A percentile compares a stretch with the other conserved stretches of the same genome.
Conservation (phyloP, 2,329 filamentous ascomycete genomes). For the Calcarisporium arbuscula region DNA sequence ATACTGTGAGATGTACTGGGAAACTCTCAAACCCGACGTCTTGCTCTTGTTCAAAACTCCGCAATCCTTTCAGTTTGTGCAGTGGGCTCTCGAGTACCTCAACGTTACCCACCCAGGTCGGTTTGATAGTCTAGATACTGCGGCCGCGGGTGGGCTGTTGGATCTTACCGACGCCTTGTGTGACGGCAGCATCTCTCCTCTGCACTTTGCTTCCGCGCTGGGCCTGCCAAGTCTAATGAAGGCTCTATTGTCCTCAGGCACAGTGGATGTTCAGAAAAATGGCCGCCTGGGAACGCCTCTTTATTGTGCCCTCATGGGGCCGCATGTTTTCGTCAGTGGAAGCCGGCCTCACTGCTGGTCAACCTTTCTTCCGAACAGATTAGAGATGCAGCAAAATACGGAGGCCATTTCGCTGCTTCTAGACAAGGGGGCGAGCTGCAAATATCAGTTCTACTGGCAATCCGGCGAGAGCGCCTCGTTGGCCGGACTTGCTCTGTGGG, state of each 20-base stretch:
- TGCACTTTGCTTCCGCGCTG: constrained; percentile 29
- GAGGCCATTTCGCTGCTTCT: constrained; percentile 18
- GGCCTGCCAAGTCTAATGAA: constrained; percentile 22
- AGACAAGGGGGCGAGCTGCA: constrained; percentile 13
- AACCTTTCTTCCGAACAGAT: constrained; percentile 11
- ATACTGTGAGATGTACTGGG: constrained; percentile 22
- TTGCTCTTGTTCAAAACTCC: constrained; percentile 20
- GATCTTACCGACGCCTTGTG: constrained; percentile 24
- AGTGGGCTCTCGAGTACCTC: constrained; percentile 30
- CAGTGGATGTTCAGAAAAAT: constrained; percentile 13
- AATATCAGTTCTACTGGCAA: constrained; percentile 12
- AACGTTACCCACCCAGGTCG: constrained; percentile 20
- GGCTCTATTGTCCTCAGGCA: constrained; percentile 16
- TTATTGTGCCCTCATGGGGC: constrained; percentile 28
- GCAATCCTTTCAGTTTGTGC: constrained; percentile 23
- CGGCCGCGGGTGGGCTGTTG: constrained; percentile 14
- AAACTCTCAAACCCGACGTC: constrained; percentile 17
- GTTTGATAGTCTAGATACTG: constrained; percentile 11
- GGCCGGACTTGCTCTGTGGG: constrained; percentile 19
- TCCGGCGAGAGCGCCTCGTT: constrained; percentile 14
- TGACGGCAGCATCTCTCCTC: constrained; percentile 18
- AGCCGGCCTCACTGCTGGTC: constrained; percentile 16
- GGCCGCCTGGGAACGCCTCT: constrained; percentile 24
- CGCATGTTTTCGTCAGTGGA: constrained; percentile 15
- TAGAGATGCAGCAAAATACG: constrained; percentile 10